Base-by-base conservation (phyloP, 116 monocot species). In the Cymodocea nodosa region DNA sequence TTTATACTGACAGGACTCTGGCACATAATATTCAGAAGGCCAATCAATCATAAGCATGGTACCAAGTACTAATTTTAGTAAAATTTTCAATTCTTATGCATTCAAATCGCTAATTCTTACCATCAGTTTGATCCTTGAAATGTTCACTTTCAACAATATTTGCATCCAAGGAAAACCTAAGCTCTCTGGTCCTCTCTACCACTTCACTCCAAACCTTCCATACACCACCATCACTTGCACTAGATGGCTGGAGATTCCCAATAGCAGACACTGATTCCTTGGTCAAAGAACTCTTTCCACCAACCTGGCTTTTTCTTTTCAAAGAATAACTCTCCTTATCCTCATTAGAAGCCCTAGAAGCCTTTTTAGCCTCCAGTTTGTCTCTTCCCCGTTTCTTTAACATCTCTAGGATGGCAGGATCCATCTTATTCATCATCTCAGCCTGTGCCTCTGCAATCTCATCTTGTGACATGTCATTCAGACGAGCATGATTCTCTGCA, bases 121-220 rank as follows among this genome's bases (percentile, higher is more conserved):
- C 83, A 73, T 71, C 50, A 55, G 50, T 60, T 67, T 66, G 56
- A 39, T 77, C 67, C 37, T 63, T 70, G 67, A 37, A 18, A 20
- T 55, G 70, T 72, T 70, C 75, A 64, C 57, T 75, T 6, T 67
- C 77, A 36, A 97, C 24, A 60, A 84, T 72, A 66, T 85, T 69
- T 17, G 91, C 97, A 66, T 91, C 81, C 65, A 97, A 75, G 14
- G 80, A 70, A 82, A 97, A 97, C 63, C 97, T 83, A 59, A 84
- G 71, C 0, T 52, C 64, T 72, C 91, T 91, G 25, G 76, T 80
- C 60, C 78, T 85, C 86, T 97, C 91, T 44, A 97, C 97, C 72
- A 80, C 83, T 59, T 91, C 78, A 67, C 86, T 82, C 97, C 97
- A 97, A 59, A 56, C 68, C 68, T 81, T 85, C 97, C 97, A 97